phyloP scores from a whole-genome alignment of 495 filamentous ascomycete species.

The Neurospora discreta region DNA sequence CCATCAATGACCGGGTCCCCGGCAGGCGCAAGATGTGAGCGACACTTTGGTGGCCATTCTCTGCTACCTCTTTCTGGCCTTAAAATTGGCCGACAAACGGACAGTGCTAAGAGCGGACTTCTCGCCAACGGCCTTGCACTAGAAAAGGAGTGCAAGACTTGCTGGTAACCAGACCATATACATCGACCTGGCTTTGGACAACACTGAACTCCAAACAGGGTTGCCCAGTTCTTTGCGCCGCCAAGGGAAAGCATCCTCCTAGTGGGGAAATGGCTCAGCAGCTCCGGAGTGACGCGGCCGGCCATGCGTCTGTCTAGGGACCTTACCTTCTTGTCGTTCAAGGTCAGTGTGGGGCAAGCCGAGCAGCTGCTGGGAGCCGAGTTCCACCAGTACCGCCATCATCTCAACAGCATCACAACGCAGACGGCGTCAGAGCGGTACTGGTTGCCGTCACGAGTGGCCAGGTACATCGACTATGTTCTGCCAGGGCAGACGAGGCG shows the following conservation, averaged over 20 bases:
- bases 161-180: not conserved
- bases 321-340: not conserved
- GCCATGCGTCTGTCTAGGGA: not conserved
- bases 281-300: constrained; percentile 31
- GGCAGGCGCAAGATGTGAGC: not conserved
- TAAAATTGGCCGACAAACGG: not conserved
- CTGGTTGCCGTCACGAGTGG: not conserved
- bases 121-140: not conserved
- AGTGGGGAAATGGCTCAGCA: constrained; percentile 31
- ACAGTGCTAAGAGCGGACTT: not conserved
- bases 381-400: not conserved
- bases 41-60: not conserved
- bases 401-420: not conserved
- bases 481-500: not conserved
- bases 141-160: not conserved
- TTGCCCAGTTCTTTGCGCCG: constrained; percentile 10
- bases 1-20: not conserved
- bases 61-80: not conserved
- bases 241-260: constrained; percentile 6
- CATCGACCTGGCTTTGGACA: constrained; percentile 9
- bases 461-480: not conserved
- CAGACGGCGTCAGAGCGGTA: not conserved
- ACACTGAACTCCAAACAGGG: constrained; percentile 11
- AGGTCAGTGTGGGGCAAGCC: not conserved
- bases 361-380: not conserved